Base-by-base conservation (phyloP, 345 rosid species). In the Bruguiera gymnorhiza region DNA sequence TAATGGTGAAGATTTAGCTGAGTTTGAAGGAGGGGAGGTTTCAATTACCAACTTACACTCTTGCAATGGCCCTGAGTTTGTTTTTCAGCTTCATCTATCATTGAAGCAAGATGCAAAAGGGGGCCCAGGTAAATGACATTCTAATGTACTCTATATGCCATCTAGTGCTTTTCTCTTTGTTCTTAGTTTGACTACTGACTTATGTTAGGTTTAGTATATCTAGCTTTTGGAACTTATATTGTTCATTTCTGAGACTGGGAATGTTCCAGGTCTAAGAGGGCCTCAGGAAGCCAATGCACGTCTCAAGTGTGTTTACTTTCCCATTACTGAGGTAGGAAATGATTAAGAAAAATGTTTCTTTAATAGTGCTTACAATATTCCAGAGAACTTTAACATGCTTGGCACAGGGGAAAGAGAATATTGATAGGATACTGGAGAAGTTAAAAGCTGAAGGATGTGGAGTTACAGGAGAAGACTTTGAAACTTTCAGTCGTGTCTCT, bases 341-440 rank as follows among this genome's bases (percentile, higher is more conserved):
- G 27, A 2, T 0, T 11, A 24, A 20, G 15, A 26, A 62, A 11
- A 13, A 51, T 6, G 18, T 43, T 52, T 18, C 27, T 16, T 64
- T 15, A 27, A 37, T 60, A 43, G 26, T 54, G 48, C 34, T 50
- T 54, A 3, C 3, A 19, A 30, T 48, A 15, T 19, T 61, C 11
- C 27, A 9, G 31, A 63, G 36, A 56, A 16, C 61, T 62, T 46
- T 66, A 6, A 59, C n/a, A 27, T 29, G 15, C 64, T 34, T 63
- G 15, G 29, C 78, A 50, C 79, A 91, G 97, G 97, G 91, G n/a
- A 76, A 84, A 64, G 97, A 91, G 76, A 82, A 73, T 67, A 81
- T 86, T 16, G 86, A 87, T 67, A 76, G 61, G 70, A 87, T 91
- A 71, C 67, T 86, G 75, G 83, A 83, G 69, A 77, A 73, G 13